Conservation (phyloP, 2,329 filamentous ascomycete species). For the Colletotrichum sp. region DNA sequence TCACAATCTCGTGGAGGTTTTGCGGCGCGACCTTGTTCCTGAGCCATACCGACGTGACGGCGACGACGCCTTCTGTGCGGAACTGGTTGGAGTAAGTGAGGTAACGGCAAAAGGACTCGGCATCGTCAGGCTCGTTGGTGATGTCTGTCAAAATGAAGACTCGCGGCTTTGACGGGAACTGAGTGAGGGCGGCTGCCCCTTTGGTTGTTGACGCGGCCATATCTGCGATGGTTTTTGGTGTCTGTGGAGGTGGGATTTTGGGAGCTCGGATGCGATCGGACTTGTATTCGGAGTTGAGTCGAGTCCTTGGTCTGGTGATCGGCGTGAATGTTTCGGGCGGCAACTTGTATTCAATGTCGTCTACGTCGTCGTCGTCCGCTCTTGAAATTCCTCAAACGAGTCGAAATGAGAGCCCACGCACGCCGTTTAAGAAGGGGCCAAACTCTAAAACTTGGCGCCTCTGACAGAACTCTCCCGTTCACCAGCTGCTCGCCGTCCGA, state of each 20-base stretch:
- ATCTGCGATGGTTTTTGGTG: not conserved
- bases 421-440: not conserved
- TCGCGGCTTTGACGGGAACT: conserved; percentile 31
- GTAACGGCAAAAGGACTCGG: conserved; percentile 48
- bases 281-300: not conserved
- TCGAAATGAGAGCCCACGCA: not conserved
- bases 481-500: not conserved
- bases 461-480: not conserved
- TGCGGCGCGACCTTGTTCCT: conserved; percentile 42
- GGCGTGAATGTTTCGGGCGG: not conserved
- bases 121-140: conserved; percentile 51
- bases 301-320: not conserved
- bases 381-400: not conserved
- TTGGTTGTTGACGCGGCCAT: not conserved
- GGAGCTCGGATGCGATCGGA: not conserved
- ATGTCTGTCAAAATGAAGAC: conserved; percentile 50
- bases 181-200: not conserved
- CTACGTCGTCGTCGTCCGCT: not conserved
- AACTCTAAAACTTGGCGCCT: not conserved
- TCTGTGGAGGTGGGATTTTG: not conserved
- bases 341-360: not conserved
- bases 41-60: conserved; percentile 51
- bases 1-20: conserved; percentile 47
- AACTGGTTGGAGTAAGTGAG: conserved; percentile 53
- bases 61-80: conserved; percentile 49